Percentiles rank a stretch among this genome's conserved stretches.
phyloP scores from a whole-genome alignment of 2,329 filamentous ascomycete species.

The Xylariaceae sp. region DNA sequence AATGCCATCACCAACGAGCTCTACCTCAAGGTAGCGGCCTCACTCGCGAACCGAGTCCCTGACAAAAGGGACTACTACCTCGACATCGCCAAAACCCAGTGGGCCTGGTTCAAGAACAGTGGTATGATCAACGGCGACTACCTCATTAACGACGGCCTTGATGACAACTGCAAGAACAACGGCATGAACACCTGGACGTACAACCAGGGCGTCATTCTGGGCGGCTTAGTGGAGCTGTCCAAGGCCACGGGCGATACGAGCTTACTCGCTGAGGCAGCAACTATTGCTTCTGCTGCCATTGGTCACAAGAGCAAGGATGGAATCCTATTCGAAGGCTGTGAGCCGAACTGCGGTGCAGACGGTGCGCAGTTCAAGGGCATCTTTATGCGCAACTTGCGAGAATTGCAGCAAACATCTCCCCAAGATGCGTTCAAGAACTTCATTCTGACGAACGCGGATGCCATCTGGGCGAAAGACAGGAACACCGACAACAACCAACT shows the following conservation, averaged over 20 bases:
- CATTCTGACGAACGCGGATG: slow-evolving; percentile 33
- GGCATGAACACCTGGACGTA: slow-evolving; percentile 45
- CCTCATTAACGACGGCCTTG: slow-evolving; percentile 51
- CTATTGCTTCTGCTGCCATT: slow-evolving; percentile 50
- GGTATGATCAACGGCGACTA: slow-evolving; percentile 47
- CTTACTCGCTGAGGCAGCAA: slow-evolving; percentile 38
- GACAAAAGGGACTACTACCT: slow-evolving; percentile 38
- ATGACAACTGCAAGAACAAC: slow-evolving; percentile 44
- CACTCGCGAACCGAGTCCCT: slow-evolving; percentile 45
- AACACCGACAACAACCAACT: slow-evolving; percentile 26
- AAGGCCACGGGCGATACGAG: slow-evolving; percentile 38
- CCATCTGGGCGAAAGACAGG: slow-evolving; percentile 33
- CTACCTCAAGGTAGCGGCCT: slow-evolving; percentile 47
- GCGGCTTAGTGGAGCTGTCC: slow-evolving; percentile 47
- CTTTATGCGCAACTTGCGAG: slow-evolving; percentile 58
- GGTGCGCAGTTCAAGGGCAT: slow-evolving; percentile 65
- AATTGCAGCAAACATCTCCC: slow-evolving; percentile 46
- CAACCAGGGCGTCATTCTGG: slow-evolving; percentile 53
- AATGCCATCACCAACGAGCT: slow-evolving; percentile 53
- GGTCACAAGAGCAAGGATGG: slow-evolving; percentile 38
- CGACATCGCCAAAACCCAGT: slow-evolving; percentile 42
- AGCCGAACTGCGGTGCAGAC: slow-evolving; percentile 46
- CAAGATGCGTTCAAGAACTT: slow-evolving; percentile 39
- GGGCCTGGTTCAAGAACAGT: slow-evolving; percentile 47
- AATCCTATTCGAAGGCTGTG: slow-evolving; percentile 51